Base-by-base conservation (phyloP, 2,329 filamentous ascomycete species). In the Coniochaeta hoffmannii region DNA sequence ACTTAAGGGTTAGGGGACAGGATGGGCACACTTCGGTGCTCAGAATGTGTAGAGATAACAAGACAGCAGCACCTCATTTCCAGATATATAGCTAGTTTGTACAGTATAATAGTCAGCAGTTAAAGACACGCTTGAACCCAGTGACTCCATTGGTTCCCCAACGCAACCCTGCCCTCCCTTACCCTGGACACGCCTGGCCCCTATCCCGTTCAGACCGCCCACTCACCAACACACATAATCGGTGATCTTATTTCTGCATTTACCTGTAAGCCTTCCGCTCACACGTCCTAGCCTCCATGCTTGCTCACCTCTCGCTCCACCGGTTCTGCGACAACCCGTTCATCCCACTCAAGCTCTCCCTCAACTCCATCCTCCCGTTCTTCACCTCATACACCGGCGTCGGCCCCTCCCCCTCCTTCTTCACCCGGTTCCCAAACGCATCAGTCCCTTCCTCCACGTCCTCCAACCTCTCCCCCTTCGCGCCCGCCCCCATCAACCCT, bases 241-340 rank as follows among this genome's bases (percentile, higher is more conserved):
- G 19, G 41, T 46, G 24, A 46, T 46, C 41, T 46, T n/a, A n/a
- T n/a, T 46, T n/a, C 41, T 46, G 41, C 15, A 46, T 28, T 41
- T 41, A 46, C 41, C 41, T 57, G 53, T 55, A 31, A 50, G 51
- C 17, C 54, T 24, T 44, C 46, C 28, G 14, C 30, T 49, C 50
- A n/a, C 46, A 11, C 31, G 7, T 28, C 50, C 14, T 38, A 17
- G 14, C 19, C 28, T 28, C 41, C 46, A 38, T 22, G 53, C 49
- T 57, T 36, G 50, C 36, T 12, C 19, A 53, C 22, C 30, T 32
- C 24, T 26, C n/a, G 8, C 22, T 14, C n/a, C 32, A 22, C 50
- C 60, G 56, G 55, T 68, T 66, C 61, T 65, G 64, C 15, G 63
- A 60, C 58, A 68, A 41, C n/a, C 64, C 63, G 56, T 67, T 68